phyloP scores from a whole-genome alignment of 805 yeast species.

The Novakomyces olei region DNA sequence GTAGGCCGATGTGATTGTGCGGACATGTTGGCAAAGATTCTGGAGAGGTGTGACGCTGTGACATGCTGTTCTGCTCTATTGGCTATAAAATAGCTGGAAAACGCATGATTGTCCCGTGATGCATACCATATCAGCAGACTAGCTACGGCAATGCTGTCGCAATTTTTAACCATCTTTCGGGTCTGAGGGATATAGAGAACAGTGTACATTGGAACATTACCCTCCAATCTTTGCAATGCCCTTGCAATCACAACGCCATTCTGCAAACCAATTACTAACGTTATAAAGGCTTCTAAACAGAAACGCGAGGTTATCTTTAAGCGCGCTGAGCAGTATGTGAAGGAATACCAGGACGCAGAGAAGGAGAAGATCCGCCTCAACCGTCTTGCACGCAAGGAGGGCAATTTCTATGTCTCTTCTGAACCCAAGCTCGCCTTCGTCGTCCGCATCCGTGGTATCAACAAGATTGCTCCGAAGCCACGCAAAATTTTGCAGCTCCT shows the following conservation, averaged over 20 bases:
- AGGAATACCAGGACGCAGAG: constrained; percentile 77
- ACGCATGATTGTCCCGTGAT: too few relatives aligned
- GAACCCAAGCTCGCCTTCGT: constrained; percentile 48
- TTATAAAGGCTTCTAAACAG: constrained; percentile 22
- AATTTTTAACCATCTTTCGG: constrained; percentile 81
- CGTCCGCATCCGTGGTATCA: constrained; percentile 59
- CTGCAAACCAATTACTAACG: constrained; percentile 9
- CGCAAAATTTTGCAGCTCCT: constrained; percentile 59
- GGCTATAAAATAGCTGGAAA: too few relatives aligned
- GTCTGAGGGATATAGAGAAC: too few relatives aligned
- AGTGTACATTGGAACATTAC: not conserved
- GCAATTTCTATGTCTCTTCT: constrained; percentile 73
- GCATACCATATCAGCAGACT: too few relatives aligned
- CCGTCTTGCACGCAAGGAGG: constrained; percentile 85
- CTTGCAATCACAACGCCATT: constrained; percentile 3
- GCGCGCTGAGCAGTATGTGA: constrained; percentile 85
- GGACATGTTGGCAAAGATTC: too few relatives aligned
- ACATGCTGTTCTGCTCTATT: too few relatives aligned
- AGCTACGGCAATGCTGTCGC: constrained; percentile 50
- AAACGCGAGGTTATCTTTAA: constrained; percentile 45
- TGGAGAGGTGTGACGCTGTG: too few relatives aligned
- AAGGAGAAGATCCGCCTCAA: constrained; percentile 54
- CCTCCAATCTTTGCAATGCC: not conserved
- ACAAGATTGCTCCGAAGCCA: constrained; percentile 63
- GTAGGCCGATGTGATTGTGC: too few relatives aligned